phyloP scores from a whole-genome alignment of 306 rosid genomes.

The Lathyrus tuberosus region DNA sequence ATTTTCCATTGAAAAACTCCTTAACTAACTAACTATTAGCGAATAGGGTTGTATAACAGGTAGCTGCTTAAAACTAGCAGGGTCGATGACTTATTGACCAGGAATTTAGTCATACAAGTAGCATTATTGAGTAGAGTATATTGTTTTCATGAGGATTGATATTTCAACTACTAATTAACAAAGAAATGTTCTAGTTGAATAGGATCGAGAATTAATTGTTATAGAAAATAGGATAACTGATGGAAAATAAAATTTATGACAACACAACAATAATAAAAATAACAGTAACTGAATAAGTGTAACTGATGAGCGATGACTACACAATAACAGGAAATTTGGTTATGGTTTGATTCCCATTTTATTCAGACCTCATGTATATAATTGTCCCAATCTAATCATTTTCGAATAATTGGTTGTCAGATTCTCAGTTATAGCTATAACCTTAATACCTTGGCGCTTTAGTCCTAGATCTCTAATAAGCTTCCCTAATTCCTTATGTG shows the following conservation, averaged over 20 bases:
- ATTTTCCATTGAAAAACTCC: too few species aligned
- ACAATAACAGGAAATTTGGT: neutral
- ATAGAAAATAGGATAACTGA: neutral
- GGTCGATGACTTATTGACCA: too few species aligned
- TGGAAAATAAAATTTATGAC: neutral
- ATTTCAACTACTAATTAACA: neutral
- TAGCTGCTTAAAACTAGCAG: too few species aligned
- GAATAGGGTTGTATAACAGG: too few species aligned
- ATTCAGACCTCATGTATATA: neutral
- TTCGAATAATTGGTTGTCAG: neutral
- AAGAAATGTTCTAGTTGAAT: conserved; percentile 5
- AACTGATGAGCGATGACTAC: neutral
- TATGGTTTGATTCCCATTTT: neutral
- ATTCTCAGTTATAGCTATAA: conserved; percentile 2
- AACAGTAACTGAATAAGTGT: neutral
- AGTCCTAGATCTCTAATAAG: neutral
- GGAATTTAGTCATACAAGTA: neutral
- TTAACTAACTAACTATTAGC: too few species aligned
- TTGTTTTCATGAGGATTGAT: neutral
- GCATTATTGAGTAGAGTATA: neutral
- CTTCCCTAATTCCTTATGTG: neutral
- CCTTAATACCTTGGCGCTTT: neutral
- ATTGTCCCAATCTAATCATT: neutral
- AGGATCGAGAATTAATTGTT: neutral
- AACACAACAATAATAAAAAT: conserved; percentile 1